Percentiles rank a stretch among this genome's conserved stretches.
phyloP scores from a whole-genome alignment of 352 stramenopile species.

The Globisporangium alternatum region DNA sequence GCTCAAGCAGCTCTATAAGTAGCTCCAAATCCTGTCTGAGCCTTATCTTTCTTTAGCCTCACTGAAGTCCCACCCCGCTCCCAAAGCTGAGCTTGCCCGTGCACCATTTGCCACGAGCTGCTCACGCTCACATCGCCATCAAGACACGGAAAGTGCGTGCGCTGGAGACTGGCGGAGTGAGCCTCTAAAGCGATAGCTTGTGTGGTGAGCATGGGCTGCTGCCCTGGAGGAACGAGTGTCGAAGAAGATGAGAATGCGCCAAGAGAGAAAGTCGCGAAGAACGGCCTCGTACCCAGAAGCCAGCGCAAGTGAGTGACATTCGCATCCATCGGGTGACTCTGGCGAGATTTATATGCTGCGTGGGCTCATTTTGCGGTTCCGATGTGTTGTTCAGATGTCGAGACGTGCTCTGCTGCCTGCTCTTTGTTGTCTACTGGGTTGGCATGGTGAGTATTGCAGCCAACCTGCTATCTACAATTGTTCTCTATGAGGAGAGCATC shows the following conservation, averaged over 20 bases:
- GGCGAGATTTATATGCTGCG: neutral
- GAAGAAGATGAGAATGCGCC: constrained; percentile 15
- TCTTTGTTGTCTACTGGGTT: constrained; percentile 87
- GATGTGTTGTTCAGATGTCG: constrained; percentile 47
- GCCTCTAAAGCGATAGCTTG: neutral
- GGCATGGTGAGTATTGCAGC: constrained; percentile 48
- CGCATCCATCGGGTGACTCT: neutral
- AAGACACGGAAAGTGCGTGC: neutral
- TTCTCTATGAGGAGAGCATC: neutral
- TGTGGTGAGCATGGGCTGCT: constrained; percentile 22
- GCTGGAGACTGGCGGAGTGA: too few relatives aligned
- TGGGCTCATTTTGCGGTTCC: neutral
- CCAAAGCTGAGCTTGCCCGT: neutral
- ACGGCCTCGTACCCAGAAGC: constrained; percentile 23
- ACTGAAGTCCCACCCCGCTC: too few relatives aligned
- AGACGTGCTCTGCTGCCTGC: constrained; percentile 72
- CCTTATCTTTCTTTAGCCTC: neutral
- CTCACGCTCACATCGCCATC: neutral
- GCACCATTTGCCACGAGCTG: neutral
- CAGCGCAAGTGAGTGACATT: constrained; percentile 26
- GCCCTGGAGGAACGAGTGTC: constrained; percentile 15
- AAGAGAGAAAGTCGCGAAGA: constrained; percentile 3
- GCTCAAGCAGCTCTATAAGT: neutral
- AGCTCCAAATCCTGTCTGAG: neutral
- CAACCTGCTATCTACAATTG: neutral